Conservation (phyloP, 345 rosid species). For the Odontarrhena argentea region DNA sequence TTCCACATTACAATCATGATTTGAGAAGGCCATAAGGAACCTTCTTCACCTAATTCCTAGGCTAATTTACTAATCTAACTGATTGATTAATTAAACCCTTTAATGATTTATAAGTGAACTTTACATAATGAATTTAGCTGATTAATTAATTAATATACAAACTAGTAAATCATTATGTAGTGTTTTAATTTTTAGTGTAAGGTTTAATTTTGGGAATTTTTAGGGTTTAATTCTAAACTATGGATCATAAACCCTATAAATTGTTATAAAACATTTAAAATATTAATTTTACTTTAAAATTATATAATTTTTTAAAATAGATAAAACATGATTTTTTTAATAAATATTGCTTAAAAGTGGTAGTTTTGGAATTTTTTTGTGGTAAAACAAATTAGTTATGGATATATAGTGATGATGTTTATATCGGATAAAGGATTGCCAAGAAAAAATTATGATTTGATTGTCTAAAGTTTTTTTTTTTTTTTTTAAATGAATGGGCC, state of each 20-base stretch:
- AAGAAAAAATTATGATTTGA: neutral
- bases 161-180: neutral
- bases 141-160: neutral
- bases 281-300: too few species aligned
- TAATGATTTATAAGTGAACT: neutral
- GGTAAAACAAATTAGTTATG: neutral
- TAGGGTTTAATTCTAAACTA: too few species aligned
- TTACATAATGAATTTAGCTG: neutral
- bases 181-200: too few species aligned
- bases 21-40: conserved; percentile 10
- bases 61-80: conserved; percentile 4
- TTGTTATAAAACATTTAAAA: too few species aligned
- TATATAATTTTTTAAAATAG: too few species aligned
- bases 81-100: neutral
- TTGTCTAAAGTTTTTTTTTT: neutral
- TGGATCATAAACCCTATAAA: too few species aligned
- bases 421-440: neutral
- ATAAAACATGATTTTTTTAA: too few species aligned
- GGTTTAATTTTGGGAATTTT: too few species aligned
- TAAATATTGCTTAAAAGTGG: too few species aligned
- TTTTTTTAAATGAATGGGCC: too few species aligned
- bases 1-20: conserved; percentile 18
- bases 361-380: too few species aligned
- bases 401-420: neutral
- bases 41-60: conserved; percentile 27